Evolutionary conservation across 73 alveolate species (phyloP).

Genomic region (Paramecium octaurelia): DNA sequence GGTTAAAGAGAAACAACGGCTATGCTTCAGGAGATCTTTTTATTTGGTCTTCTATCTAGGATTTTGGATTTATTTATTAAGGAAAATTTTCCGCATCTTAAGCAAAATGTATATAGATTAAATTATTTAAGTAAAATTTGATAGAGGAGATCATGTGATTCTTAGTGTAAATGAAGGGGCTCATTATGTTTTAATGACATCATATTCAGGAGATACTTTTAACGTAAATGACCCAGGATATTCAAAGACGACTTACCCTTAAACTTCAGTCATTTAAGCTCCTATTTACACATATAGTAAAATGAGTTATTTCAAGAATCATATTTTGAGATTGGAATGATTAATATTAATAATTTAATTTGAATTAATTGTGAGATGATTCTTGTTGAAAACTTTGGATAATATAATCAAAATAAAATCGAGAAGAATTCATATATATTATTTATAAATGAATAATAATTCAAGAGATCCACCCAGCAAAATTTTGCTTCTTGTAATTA

Average conservation of each 20-base stretch:
- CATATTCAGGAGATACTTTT: conserved; percentile 35
- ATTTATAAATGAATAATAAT: not conserved
- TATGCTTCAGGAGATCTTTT: conserved; percentile 64
- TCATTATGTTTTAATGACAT: conserved; percentile 67
- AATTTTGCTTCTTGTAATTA: conserved; percentile 11
- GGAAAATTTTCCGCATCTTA: not conserved
- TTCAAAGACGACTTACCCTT: not conserved
- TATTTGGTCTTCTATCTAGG: conserved; percentile 64
- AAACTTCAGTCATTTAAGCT: not conserved
- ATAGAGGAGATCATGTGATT: conserved; percentile 53
- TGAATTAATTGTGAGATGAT: not conserved
- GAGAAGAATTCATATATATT: not conserved
- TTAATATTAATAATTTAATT: not conserved
- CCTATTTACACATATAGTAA: not conserved
- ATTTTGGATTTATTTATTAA: conserved; percentile 48
- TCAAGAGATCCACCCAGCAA: conserved; percentile 48
- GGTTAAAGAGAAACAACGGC: conserved; percentile 71
- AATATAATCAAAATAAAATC: not conserved
- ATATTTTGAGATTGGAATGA: conserved; percentile 16
- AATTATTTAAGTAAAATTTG: not conserved
- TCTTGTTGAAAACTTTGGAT: not conserved
- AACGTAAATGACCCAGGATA: conserved; percentile 75
- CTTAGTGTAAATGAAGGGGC: conserved; percentile 66
- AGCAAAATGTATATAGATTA: not conserved
- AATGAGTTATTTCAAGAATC: not conserved